Conservation (phyloP, 2,329 filamentous ascomycete species). For the Scedosporium aurantiacum region DNA sequence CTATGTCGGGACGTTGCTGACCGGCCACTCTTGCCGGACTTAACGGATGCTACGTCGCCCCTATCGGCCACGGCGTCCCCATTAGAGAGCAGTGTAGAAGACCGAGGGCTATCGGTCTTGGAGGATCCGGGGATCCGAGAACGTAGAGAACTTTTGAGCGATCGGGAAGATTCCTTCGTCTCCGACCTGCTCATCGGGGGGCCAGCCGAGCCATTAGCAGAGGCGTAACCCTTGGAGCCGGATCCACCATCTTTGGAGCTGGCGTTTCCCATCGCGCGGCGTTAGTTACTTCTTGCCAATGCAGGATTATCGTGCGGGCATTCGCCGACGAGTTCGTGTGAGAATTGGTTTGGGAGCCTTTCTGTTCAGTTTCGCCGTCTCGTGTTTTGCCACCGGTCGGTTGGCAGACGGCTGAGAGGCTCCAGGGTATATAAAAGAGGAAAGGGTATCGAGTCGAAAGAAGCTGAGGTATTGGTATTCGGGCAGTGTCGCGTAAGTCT, state of each 20-base stretch:
- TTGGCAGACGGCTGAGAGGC: not conserved
- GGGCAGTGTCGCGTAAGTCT: no score
- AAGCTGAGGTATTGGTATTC: no score
- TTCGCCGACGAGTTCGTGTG: not conserved
- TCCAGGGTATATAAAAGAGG: not conserved
- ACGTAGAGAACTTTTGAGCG: conserved; percentile 63
- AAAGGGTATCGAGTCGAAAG: not conserved
- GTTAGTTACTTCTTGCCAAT: not conserved
- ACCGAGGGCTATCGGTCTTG: conserved; percentile 70
- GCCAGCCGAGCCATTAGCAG: conserved; percentile 42
- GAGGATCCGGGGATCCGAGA: conserved; percentile 75
- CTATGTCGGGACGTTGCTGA: conserved; percentile 34
- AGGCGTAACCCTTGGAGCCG: conserved; percentile 36
- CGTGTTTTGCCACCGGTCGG: conserved; percentile 10
- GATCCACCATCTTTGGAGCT: conserved; percentile 49
- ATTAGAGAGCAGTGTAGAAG: conserved; percentile 56
- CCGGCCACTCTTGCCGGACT: conserved; percentile 53
- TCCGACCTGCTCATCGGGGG: conserved; percentile 88
- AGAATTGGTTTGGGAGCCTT: conserved; percentile 11
- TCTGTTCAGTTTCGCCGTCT: conserved; percentile 13
- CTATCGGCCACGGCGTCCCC: conserved; percentile 49
- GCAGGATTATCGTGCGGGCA: not conserved
- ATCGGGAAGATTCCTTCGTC: conserved; percentile 83
- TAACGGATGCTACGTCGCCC: conserved; percentile 64
- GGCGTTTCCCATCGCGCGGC: conserved; percentile 60